Base-by-base conservation (phyloP, 371 early-diverging fungal genomes). In the Rhizomucor pusillus region DNA sequence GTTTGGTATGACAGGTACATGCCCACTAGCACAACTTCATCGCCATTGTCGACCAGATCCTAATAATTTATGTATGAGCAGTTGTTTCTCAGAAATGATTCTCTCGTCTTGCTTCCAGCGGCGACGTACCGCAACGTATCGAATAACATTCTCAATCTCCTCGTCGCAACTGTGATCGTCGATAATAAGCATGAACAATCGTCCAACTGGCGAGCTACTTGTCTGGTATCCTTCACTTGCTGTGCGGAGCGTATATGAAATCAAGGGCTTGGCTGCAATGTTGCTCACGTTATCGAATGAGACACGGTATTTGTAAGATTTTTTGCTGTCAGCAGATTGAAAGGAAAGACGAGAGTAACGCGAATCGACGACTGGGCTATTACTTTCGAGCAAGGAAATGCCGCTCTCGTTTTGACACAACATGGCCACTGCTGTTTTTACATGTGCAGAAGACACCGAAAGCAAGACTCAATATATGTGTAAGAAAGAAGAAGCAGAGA, bases 11-110 rank as follows among this genome's bases (percentile, higher is more conserved):
- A 19, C 16, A 41, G 14, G 14, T 19, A 19, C 19, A 51, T 40
- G 22, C 24, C 37, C 10, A 18, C 57, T 13, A 57, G 43, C 14
- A 57, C 45, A 14, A 57, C 43, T 50, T 57, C 57, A 44, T 57
- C 57, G 13, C 57, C 57, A 19, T 57, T 44, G 9, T 57, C 57
- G 9, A 57, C 40, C 9, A 57, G 19, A n/a, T 43, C 35, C 57
- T 57, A 50, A n/a, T 57, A 36, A 19, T n/a, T 49, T 20, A 25
- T 23, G 13, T 25, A 5, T n/a, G 22, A 29, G 19, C n/a, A 6
- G 19, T 29, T 29, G 29, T 7, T 7, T 3, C 7, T 29, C 29
- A 29, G 29, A 29, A 7, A 29, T 29, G 29, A 29, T 5, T 3
- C 3, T 29, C 3, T 29, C 29, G 29, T 29, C 29, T 29, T 29